A percentile compares a stretch with the other conserved stretches of the same genome.
phyloP scores from a whole-genome alignment of 805 yeast genomes.

The Kluyveromyces siamensis region DNA sequence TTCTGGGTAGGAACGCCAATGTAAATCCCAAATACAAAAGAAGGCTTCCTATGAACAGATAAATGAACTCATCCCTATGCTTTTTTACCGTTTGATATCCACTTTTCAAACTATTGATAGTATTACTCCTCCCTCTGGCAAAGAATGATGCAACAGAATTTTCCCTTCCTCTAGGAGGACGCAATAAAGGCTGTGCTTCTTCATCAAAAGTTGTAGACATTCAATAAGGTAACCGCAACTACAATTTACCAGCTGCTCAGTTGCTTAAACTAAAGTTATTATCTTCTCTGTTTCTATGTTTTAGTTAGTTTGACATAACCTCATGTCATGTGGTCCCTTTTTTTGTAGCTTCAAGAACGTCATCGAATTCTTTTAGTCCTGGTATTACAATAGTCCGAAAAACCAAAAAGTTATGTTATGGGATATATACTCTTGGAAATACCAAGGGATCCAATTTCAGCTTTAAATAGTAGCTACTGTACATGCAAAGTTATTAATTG shows the following conservation, averaged over 20 bases:
- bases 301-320: not conserved
- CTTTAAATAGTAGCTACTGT: not conserved
- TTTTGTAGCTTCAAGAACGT: not conserved
- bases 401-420: no score
- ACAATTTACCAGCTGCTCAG: not conserved
- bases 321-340: not conserved
- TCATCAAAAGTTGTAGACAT: slow-evolving; percentile 2
- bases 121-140: slow-evolving; percentile 21
- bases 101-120: slow-evolving; percentile 22
- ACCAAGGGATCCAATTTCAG: not conserved
- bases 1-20: slow-evolving; percentile 70
- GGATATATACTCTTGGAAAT: not conserved
- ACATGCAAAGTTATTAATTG: not conserved
- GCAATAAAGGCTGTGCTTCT: slow-evolving; percentile 5
- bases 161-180: slow-evolving; percentile 4
- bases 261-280: not conserved
- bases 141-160: slow-evolving; percentile 11
- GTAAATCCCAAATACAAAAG: slow-evolving; percentile 40
- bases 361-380: no score
- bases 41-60: slow-evolving; percentile 16
- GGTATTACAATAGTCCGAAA: not conserved
- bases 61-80: slow-evolving; percentile 22
- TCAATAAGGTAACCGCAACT: not conserved
- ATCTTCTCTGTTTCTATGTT: not conserved
- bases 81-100: slow-evolving; percentile 20